Percentiles rank a stretch among this genome's conserved stretches.
Conservation (phyloP, 805 yeast genomes). For the Sungouiella thailandica region DNA sequence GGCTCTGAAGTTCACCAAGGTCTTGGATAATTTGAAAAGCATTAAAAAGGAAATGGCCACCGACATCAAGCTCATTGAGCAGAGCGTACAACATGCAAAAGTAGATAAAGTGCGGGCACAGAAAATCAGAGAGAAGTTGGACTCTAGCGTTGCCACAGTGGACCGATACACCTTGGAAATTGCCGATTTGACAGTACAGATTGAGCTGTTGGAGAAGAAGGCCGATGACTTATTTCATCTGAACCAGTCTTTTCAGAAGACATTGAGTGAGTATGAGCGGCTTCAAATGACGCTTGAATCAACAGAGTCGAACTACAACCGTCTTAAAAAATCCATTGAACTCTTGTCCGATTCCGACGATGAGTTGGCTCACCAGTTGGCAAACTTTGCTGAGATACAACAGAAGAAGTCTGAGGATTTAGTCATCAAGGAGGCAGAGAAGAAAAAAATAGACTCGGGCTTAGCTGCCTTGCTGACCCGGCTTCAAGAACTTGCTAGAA, state of each 20-base stretch:
- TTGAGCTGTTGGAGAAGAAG: conserved; percentile 51
- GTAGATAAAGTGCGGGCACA: conserved; percentile 71
- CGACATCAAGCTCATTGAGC: conserved; percentile 72
- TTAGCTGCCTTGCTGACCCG: conserved; percentile 17
- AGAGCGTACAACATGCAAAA: conserved; percentile 71
- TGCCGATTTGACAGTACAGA: conserved; percentile 41
- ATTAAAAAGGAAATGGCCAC: conserved; percentile 72
- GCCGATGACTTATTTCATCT: conserved; percentile 63
- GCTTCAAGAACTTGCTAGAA: conserved; percentile 33
- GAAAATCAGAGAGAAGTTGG: conserved; percentile 46
- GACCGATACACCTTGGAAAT: conserved; percentile 44
- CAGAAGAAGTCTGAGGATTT: conserved; percentile 15
- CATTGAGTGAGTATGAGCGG: conserved; percentile 58
- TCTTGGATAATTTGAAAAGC: conserved; percentile 70
- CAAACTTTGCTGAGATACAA: conserved; percentile 24
- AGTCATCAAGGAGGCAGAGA: conserved; percentile 4
- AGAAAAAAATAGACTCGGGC: conserved; percentile 12
- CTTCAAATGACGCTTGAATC: conserved; percentile 44
- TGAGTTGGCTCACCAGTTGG: conserved; percentile 23
- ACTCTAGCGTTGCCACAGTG: conserved; percentile 39
- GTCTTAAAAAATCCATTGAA: conserved; percentile 45
- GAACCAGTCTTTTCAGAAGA: conserved; percentile 77
- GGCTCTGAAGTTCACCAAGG: conserved; percentile 89
- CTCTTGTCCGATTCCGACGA: conserved; percentile 38
- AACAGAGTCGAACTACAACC: conserved; percentile 44